Conservation (phyloP, 257 asterid species). For the Schizonepeta tenuifolia region DNA sequence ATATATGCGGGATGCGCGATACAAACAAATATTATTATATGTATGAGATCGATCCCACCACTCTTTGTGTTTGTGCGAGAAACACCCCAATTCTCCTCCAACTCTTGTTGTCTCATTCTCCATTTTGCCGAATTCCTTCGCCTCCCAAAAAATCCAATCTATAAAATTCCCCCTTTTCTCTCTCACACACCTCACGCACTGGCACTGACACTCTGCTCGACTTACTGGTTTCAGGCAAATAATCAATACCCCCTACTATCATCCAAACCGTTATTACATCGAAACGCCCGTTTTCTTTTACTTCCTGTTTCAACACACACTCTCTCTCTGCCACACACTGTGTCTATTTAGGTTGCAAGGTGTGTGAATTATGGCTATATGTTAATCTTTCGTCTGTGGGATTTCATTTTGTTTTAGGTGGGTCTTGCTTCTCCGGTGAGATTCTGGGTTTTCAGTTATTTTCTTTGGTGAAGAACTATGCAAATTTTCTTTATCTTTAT, state of each 20-base stretch:
- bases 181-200: conserved; percentile 30
- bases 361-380: conserved; percentile 24
- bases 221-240: conserved; percentile 7
- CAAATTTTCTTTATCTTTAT: conserved; percentile 3
- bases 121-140: conserved; percentile 5
- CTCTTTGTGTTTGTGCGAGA: neutral
- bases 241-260: conserved; percentile 29
- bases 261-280: conserved; percentile 40
- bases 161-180: conserved; percentile 7
- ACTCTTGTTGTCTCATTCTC: no score
- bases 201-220: conserved; percentile 31
- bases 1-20: neutral
- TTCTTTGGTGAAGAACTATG: conserved; percentile 6
- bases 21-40: neutral
- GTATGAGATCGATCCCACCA: neutral
- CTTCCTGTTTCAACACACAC: neutral
- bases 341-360: conserved; percentile 25
- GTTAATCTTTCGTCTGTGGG: conserved; percentile 26
- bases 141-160: conserved; percentile 19
- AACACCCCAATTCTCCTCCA: conserved; percentile 24
- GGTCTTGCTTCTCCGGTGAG: conserved; percentile 33
- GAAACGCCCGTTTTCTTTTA: neutral
- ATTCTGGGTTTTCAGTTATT: neutral
- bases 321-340: neutral
- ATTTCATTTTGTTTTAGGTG: conserved; percentile 11